A percentile compares a stretch with the other conserved stretches of the same genome.
Evolutionary conservation across 176 grass and related monocot genomes (phyloP).

Genomic region (Aegilops tauschii): DNA sequence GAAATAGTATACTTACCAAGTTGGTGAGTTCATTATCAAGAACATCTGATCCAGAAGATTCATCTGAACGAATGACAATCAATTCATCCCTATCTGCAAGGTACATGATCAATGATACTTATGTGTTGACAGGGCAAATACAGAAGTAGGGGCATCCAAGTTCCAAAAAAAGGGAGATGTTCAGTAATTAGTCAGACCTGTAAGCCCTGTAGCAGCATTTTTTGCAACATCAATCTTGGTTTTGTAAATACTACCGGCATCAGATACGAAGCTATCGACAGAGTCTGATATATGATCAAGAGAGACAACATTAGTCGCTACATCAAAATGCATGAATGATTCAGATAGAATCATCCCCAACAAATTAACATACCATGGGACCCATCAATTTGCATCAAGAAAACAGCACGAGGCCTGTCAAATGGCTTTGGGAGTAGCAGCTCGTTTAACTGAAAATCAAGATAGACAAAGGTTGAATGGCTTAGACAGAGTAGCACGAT

Average conservation of each 20-base stretch:
- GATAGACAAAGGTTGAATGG: constrained; percentile 15
- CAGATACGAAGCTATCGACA: constrained; percentile 45
- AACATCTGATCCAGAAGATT: constrained; percentile 59
- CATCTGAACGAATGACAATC: constrained; percentile 62
- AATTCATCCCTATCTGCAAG: constrained; percentile 76
- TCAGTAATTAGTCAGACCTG: constrained; percentile 56
- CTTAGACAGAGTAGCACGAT: constrained; percentile 21
- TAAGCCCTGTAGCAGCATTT: constrained; percentile 44
- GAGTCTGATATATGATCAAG: constrained; percentile 24
- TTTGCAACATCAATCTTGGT: constrained; percentile 54
- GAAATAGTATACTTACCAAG: constrained; percentile 50
- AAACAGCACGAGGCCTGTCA: constrained; percentile 68
- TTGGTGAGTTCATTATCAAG: constrained; percentile 68
- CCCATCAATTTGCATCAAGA: constrained; percentile 72
- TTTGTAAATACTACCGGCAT: constrained; percentile 47
- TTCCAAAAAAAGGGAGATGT: background rate
- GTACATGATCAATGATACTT: constrained; percentile 29
- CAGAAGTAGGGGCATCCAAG: constrained; percentile 9
- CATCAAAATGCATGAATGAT: constrained; percentile 5
- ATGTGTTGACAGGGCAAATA: constrained; percentile 9
- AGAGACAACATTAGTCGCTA: constrained; percentile 13
- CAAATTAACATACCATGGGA: constrained; percentile 50
- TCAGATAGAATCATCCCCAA: background rate
- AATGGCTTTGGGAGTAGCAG: constrained; percentile 83
- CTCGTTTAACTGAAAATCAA: constrained; percentile 74